Base-by-base conservation (phyloP, 176 grass and related monocot species). In the Eragrostis nindensis region DNA sequence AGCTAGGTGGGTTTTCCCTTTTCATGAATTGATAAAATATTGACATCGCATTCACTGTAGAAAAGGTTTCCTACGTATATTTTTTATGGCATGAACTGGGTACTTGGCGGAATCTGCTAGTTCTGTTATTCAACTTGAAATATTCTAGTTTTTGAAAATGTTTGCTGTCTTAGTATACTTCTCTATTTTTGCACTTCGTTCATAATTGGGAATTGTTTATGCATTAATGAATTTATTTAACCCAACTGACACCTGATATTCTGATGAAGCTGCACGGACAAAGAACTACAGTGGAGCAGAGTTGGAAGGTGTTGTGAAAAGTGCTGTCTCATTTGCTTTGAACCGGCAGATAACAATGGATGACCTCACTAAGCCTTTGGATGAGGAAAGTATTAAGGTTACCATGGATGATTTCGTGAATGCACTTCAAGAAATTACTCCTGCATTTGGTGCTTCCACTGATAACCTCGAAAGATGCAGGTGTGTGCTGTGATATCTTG, bases 231-330 rank as follows among this genome's bases (percentile, higher is more conserved):
- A 76, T 80, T 72, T 11, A 66, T 54, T 55, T 19, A 21, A 78
- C 22, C 7, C n/a, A 61, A 74, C 43, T 80, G 38, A 80, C 22
- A 43, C 22, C 30, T 79, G 15, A 26, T 56, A 17, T 43, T 80
- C 36, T 80, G 36, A 79, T 97, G 92, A 75, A 99, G 96, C 96
- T 83, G 96, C 96, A 88, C 66, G 92, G 7, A 95, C 96, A 54
- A 99, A 99, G 85, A 99, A 99, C 74, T 99, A 91, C 66, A 99
- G 88, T 90, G 96, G 96, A 88, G 96, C 96, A 68, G 96, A 95
- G 82, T 75, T 99, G 64, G 92, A 99, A 91, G 96, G 96, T 82
- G 92, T 99, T 78, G 96, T 99, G 38, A 95, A 99, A 87, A 95
- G 96, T 81, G 96, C 96, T 26, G 92, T 95, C 50, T 95, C 96